Conservation (phyloP, 495 filamentous ascomycete species). For the Cercophora sp. region DNA sequence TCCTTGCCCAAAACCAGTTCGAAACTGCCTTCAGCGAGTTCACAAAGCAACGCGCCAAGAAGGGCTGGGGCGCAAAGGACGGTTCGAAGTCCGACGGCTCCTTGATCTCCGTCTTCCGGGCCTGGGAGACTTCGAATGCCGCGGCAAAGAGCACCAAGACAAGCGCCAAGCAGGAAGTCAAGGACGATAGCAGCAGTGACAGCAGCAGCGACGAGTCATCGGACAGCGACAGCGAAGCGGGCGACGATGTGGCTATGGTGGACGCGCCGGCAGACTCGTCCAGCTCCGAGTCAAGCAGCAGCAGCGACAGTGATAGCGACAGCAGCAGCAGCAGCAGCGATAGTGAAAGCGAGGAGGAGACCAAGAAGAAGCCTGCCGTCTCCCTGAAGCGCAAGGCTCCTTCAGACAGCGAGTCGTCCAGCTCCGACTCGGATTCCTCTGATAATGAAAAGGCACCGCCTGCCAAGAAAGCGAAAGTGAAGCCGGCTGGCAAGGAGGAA, state of each 20-base stretch:
- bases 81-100: slow-evolving; percentile 30
- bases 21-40: slow-evolving; percentile 55
- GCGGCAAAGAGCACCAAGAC: slow-evolving; percentile 25
- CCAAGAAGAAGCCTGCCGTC: slow-evolving; percentile 29
- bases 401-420: slow-evolving; percentile 42
- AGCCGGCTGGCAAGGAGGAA: no score
- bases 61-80: slow-evolving; percentile 36
- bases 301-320: slow-evolving; percentile 33
- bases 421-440: slow-evolving; percentile 32
- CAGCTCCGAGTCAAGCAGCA: slow-evolving; percentile 21
- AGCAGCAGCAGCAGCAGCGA: slow-evolving; percentile 52
- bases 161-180: slow-evolving; percentile 27
- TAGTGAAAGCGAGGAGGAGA: slow-evolving; percentile 60
- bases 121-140: slow-evolving; percentile 47
- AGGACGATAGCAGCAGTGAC: slow-evolving; percentile 31
- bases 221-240: slow-evolving; percentile 73
- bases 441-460: slow-evolving; percentile 30
- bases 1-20: slow-evolving; percentile 64
- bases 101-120: slow-evolving; percentile 40
- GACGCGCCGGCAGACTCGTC: slow-evolving; percentile 9
- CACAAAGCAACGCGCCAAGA: slow-evolving; percentile 51
- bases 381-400: slow-evolving; percentile 63
- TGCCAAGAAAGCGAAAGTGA: slow-evolving; percentile 36
- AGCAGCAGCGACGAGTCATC: slow-evolving; percentile 27
- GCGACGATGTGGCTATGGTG: slow-evolving; percentile 56